These are phyloP conservation scores for Lactifluus pinguis DNA, from an alignment of 768 basidiomycete genomes.

Conservation along the genomic window DNA sequence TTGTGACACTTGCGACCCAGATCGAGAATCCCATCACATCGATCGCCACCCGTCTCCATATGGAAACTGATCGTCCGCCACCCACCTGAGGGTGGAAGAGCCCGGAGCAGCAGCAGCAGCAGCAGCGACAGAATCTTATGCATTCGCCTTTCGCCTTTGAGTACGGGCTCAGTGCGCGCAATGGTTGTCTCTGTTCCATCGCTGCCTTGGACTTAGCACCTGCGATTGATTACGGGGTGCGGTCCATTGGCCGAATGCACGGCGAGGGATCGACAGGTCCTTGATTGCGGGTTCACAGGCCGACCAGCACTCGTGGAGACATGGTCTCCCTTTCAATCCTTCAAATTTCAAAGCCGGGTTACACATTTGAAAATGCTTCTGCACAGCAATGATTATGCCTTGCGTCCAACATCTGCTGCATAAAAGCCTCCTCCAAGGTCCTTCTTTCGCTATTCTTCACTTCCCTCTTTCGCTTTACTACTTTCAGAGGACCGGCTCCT, in stretches of 20 bases:
- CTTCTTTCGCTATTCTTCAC: neutral
- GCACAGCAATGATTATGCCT: too few relatives aligned
- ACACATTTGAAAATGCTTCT: too few relatives aligned
- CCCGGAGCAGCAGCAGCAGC: too few relatives aligned
- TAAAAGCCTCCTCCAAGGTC: too few relatives aligned
- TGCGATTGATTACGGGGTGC: neutral
- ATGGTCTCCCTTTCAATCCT: too few relatives aligned
- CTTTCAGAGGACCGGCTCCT: slow-evolving; percentile 9
- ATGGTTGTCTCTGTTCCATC: neutral
- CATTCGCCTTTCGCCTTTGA: neutral
- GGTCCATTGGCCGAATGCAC: slow-evolving; percentile 49
- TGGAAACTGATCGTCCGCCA: too few relatives aligned
- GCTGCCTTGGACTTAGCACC: neutral
- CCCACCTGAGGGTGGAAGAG: too few relatives aligned
- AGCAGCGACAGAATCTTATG: neutral
- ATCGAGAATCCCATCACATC: neutral
- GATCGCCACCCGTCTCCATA: neutral
- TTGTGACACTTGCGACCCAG: neutral
- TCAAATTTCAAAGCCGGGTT: too few relatives aligned
- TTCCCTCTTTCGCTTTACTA: neutral
- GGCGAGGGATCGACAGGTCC: slow-evolving; percentile 52
- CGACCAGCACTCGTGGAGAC: neutral
- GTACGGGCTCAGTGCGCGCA: neutral
- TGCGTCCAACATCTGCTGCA: too few relatives aligned
- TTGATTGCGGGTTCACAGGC: slow-evolving; percentile 13